phyloP scores from a whole-genome alignment of 139 green algal genomes.

The Volvox reticuliferus region DNA sequence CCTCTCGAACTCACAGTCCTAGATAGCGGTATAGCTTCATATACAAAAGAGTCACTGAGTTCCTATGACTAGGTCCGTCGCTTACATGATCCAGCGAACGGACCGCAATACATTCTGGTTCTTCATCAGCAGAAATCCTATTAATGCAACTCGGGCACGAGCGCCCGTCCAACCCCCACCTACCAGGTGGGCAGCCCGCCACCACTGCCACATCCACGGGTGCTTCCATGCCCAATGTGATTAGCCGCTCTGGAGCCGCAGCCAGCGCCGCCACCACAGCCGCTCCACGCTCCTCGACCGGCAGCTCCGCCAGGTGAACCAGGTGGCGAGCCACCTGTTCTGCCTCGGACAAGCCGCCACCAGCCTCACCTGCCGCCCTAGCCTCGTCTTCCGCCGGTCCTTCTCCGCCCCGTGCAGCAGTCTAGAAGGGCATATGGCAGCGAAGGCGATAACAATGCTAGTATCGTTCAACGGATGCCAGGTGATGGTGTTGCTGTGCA shows the following conservation, averaged over 20 bases:
- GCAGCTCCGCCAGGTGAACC: background rate
- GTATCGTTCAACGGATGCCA: too few relatives aligned
- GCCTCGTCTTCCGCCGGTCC: background rate
- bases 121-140: too few relatives aligned
- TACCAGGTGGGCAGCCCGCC: slow-evolving; percentile 30
- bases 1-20: too few relatives aligned
- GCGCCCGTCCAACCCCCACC: background rate
- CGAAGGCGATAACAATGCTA: too few relatives aligned
- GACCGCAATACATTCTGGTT: too few relatives aligned
- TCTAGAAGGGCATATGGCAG: too few relatives aligned
- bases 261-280: background rate
- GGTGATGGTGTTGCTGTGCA: too few relatives aligned
- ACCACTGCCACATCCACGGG: slow-evolving; percentile 47
- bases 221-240: slow-evolving; percentile 16
- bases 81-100: too few relatives aligned
- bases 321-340: background rate
- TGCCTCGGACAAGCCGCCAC: background rate
- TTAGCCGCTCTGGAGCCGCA: background rate
- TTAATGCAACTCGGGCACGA: too few relatives aligned
- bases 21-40: too few relatives aligned
- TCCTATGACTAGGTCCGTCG: too few relatives aligned
- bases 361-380: background rate
- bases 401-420: background rate
- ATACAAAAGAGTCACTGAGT: too few relatives aligned
- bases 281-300: background rate